Evolutionary conservation across 306 rosid genomes (phyloP).

Genomic region (Dicorynia guianensis): DNA sequence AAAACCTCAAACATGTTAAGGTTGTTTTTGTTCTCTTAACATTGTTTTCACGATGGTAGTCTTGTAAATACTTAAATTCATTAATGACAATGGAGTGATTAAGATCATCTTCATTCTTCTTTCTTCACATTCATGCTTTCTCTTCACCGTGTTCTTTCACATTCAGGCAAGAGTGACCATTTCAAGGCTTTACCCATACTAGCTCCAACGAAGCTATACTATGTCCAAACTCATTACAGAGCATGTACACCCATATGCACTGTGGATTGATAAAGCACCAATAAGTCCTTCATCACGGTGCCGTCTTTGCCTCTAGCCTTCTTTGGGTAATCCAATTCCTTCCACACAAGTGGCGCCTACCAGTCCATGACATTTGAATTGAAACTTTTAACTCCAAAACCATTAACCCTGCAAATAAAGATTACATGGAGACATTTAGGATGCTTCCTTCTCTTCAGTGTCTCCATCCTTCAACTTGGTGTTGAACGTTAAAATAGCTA

Average conservation of each 20-base stretch:
- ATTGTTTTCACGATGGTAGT: too few species aligned
- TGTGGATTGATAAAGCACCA: constrained; percentile 76
- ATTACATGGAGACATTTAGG: constrained; percentile 43
- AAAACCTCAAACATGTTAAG: too few species aligned
- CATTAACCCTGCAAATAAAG: constrained; percentile 53
- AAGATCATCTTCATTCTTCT: too few species aligned
- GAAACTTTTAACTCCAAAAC: constrained; percentile 60
- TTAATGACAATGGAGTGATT: too few species aligned
- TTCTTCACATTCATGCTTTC: too few species aligned
- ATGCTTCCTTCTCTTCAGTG: too few species aligned
- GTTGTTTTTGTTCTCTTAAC: too few species aligned
- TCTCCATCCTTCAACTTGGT: too few species aligned
- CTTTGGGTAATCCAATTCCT: constrained; percentile 79
- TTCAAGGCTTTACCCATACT: constrained; percentile 80
- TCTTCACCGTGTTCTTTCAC: too few species aligned
- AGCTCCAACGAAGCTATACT: constrained; percentile 84
- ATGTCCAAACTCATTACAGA: constrained; percentile 77
- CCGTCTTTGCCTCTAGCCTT: constrained; percentile 86
- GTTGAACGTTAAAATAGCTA: too few species aligned
- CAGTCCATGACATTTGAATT: constrained; percentile 59
- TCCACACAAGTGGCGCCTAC: constrained; percentile 69
- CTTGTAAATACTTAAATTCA: too few species aligned
- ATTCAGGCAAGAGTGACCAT: constrained; percentile 76
- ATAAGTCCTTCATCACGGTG: constrained; percentile 78
- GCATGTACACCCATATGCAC: constrained; percentile 87